These are phyloP conservation scores for Circinella umbellata DNA, from an alignment of 371 early-diverging fungal genomes.

Conservation along the genomic window DNA sequence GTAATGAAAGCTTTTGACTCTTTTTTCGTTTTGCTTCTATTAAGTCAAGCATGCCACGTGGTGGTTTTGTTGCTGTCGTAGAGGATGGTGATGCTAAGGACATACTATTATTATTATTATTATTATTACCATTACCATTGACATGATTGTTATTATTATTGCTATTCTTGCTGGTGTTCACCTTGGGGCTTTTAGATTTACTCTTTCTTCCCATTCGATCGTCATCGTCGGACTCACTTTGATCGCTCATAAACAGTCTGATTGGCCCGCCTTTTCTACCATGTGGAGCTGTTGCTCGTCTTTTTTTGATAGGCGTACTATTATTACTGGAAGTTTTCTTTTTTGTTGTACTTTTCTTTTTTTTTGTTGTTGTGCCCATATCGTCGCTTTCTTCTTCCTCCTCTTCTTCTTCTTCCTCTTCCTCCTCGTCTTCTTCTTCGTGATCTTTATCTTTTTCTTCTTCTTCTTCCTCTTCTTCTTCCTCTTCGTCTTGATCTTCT, in stretches of 20 bases:
- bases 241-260: conserved; percentile 24
- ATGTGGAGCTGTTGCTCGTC: conserved; percentile 1
- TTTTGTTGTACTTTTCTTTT: background rate
- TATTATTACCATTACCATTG: background rate
- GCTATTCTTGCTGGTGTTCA: background rate
- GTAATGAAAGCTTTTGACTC: conserved; percentile 3
- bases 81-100: background rate
- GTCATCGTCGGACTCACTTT: conserved; percentile 24
- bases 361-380: conserved; percentile 1
- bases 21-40: conserved; percentile 24
- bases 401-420: conserved; percentile 18
- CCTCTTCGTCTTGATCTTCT: conserved; percentile 22
- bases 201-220: conserved; percentile 5
- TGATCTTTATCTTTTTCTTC: conserved; percentile 15
- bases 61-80: background rate
- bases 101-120: background rate
- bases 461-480: conserved; percentile 15
- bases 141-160: background rate
- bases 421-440: conserved; percentile 17
- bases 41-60: background rate
- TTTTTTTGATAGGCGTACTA: conserved; percentile 9
- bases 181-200: background rate
- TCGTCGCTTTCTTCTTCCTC: conserved; percentile 21
- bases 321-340: background rate
- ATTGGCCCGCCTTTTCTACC: conserved; percentile 15